These are phyloP conservation scores for Cercospora citrullina DNA, from an alignment of 2,329 filamentous ascomycete genomes.

Conservation along the genomic window DNA sequence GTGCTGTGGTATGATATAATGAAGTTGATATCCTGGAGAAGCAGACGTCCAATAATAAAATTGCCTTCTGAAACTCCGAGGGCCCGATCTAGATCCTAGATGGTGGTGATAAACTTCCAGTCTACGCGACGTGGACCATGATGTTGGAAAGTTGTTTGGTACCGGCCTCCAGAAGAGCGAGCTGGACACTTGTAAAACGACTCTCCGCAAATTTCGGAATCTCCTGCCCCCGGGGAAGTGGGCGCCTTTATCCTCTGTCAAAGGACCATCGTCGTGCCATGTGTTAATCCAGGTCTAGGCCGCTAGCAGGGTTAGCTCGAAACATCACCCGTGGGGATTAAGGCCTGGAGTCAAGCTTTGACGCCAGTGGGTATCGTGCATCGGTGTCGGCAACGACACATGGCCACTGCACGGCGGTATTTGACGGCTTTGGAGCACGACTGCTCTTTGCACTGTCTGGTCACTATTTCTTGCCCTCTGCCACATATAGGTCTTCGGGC, in stretches of 20 bases:
- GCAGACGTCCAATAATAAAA: neutral
- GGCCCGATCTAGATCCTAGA: neutral
- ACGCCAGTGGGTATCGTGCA: neutral
- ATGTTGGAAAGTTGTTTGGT: neutral
- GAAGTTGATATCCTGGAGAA: neutral
- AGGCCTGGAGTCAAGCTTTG: constrained; percentile 8
- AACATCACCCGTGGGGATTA: neutral
- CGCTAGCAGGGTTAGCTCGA: constrained; percentile 6
- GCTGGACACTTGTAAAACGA: neutral
- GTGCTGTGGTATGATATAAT: neutral
- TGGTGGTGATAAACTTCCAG: neutral
- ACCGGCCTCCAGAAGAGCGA: neutral
- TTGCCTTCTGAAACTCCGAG: neutral
- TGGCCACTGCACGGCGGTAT: neutral
- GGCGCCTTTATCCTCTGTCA: neutral
- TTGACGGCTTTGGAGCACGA: constrained; percentile 7
- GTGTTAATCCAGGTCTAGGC: neutral
- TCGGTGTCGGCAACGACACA: neutral
- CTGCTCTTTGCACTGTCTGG: neutral
- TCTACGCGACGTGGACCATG: neutral
- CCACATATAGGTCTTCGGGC: neutral
- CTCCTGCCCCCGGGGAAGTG: neutral
- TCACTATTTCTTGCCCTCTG: constrained; percentile 1
- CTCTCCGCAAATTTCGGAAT: neutral
- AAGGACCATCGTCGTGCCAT: neutral